These are phyloP conservation scores for Neurospora sp. DNA, from an alignment of 2,329 filamentous ascomycete genomes.

Conservation along the genomic window DNA sequence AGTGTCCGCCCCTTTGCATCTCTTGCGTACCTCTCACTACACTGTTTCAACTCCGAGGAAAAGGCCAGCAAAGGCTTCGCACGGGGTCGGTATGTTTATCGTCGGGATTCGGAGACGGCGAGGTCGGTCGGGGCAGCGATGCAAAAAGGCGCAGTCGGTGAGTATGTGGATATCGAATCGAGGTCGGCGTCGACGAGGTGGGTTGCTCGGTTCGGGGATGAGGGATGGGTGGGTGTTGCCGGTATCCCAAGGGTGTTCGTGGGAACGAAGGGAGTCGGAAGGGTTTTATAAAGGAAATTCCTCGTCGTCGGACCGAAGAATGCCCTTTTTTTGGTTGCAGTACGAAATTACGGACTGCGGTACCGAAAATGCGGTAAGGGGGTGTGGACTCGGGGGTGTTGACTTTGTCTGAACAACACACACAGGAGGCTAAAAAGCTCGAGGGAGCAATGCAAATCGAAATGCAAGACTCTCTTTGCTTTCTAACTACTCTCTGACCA, in stretches of 20 bases:
- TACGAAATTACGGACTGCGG: neutral
- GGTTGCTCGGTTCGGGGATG: neutral
- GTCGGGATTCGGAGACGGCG: constrained; percentile 3
- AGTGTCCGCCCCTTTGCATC: constrained; percentile 1
- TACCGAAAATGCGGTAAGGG: neutral
- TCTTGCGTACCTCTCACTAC: constrained; percentile 17
- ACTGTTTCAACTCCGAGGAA: constrained; percentile 14
- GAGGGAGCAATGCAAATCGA: constrained; percentile 3
- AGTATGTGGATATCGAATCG: constrained; percentile 1
- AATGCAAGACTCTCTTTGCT: constrained; percentile 3
- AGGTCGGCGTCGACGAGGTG: constrained; percentile 2
- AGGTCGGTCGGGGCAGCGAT: neutral
- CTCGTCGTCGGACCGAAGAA: constrained; percentile 34
- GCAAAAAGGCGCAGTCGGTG: neutral
- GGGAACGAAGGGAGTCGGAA: constrained; percentile 27
- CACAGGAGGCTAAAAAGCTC: neutral
- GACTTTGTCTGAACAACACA: neutral
- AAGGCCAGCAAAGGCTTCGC: constrained; percentile 17
- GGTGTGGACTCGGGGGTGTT: neutral
- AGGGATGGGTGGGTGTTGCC: neutral
- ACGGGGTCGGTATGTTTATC: constrained; percentile 7
- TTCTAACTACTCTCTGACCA: constrained; percentile 3
- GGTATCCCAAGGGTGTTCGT: constrained; percentile 5
- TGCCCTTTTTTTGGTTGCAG: constrained; percentile 18
- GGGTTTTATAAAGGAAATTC: constrained; percentile 27